Evolutionary conservation across 2,329 filamentous ascomycete species (phyloP).

Genomic region (Phialophora tarda): DNA sequence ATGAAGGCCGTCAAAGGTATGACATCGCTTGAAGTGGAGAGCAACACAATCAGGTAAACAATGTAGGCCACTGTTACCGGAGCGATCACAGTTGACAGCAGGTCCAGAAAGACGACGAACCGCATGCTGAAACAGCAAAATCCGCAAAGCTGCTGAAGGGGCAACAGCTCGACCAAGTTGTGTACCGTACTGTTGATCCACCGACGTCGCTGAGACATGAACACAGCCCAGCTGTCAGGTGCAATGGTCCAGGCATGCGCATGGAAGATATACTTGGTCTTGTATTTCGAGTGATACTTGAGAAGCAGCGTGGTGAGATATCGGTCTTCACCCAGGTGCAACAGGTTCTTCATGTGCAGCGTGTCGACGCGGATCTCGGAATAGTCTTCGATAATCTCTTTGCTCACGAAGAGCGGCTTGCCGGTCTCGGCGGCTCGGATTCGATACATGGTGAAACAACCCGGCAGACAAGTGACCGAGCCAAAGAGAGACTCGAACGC

Average conservation of each 20-base stretch:
- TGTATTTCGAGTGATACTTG: slow-evolving; percentile 91
- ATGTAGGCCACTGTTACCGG: slow-evolving; percentile 91
- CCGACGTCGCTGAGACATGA: slow-evolving; percentile 95
- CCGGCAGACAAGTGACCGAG: slow-evolving; percentile 94
- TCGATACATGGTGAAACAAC: slow-evolving; percentile 99
- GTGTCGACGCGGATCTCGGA: slow-evolving; percentile 95
- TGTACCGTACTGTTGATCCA: slow-evolving; percentile 99
- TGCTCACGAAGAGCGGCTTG: slow-evolving; percentile 94
- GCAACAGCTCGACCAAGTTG: slow-evolving; percentile 94
- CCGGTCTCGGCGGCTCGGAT: slow-evolving; percentile 92
- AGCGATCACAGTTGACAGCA: slow-evolving; percentile 89
- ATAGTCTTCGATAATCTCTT: slow-evolving; percentile 86
- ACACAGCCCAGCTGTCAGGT: slow-evolving; percentile 90
- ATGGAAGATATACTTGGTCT: slow-evolving; percentile 94
- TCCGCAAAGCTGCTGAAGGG: slow-evolving; percentile 90
- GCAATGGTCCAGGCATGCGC: slow-evolving; percentile 97
- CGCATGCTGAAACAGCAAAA: slow-evolving; percentile 99
- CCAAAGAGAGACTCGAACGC: slow-evolving; percentile 97
- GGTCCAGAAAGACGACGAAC: slow-evolving; percentile 93
- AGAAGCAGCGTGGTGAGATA: slow-evolving; percentile 93
- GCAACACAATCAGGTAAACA: slow-evolving; percentile 80
- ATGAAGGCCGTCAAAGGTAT: slow-evolving; percentile 88
- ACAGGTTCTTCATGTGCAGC: slow-evolving; percentile 96
- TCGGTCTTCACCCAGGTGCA: slow-evolving; percentile 96
- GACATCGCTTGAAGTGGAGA: slow-evolving; percentile 65